These are phyloP conservation scores for Pichia sp. DNA, from an alignment of 1,139 yeast species.

Conservation along the genomic window DNA sequence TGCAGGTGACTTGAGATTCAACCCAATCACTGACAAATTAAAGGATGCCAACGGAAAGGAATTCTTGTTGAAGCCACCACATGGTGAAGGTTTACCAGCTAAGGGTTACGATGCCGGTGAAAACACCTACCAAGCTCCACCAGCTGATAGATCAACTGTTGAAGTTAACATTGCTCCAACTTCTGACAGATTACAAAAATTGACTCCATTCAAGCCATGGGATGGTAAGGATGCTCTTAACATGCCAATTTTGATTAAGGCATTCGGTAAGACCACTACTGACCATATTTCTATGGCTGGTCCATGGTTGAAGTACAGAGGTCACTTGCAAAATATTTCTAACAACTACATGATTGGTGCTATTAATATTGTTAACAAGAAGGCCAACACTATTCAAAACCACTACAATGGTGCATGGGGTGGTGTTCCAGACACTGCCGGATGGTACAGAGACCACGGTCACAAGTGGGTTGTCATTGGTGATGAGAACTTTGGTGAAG, in stretches of 20 bases:
- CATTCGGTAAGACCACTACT: slow-evolving; percentile 97
- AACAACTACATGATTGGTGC: slow-evolving; percentile 99
- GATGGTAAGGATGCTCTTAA: slow-evolving; percentile 89
- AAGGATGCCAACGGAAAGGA: slow-evolving; percentile 94
- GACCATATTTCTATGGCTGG: slow-evolving; percentile 99
- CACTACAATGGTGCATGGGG: slow-evolving; percentile 86
- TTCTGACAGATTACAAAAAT: slow-evolving; percentile 83
- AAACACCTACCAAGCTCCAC: slow-evolving; percentile 98
- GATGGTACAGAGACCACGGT: slow-evolving; percentile 89
- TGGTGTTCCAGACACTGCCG: slow-evolving; percentile 97
- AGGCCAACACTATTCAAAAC: slow-evolving; percentile 90
- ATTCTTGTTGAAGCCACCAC: slow-evolving; percentile 86
- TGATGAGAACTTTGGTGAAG: slow-evolving; percentile 99
- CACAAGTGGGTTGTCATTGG: slow-evolving; percentile 97
- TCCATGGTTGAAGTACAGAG: slow-evolving; percentile 99
- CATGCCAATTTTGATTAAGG: slow-evolving; percentile 93
- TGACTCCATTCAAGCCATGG: slow-evolving; percentile 92
- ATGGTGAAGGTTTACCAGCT: slow-evolving; percentile 89
- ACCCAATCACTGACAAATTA: slow-evolving; percentile 94
- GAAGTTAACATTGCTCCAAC: slow-evolving; percentile 76
- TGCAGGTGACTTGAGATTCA: slow-evolving; percentile 97
- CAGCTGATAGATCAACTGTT: slow-evolving; percentile 75
- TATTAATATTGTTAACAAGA: slow-evolving; percentile 91
- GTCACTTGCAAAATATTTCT: slow-evolving; percentile 98
- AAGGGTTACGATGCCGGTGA: slow-evolving; percentile 92